Evolutionary conservation across 2,329 filamentous ascomycete genomes (phyloP).

Genomic region (Beauveria australis): DNA sequence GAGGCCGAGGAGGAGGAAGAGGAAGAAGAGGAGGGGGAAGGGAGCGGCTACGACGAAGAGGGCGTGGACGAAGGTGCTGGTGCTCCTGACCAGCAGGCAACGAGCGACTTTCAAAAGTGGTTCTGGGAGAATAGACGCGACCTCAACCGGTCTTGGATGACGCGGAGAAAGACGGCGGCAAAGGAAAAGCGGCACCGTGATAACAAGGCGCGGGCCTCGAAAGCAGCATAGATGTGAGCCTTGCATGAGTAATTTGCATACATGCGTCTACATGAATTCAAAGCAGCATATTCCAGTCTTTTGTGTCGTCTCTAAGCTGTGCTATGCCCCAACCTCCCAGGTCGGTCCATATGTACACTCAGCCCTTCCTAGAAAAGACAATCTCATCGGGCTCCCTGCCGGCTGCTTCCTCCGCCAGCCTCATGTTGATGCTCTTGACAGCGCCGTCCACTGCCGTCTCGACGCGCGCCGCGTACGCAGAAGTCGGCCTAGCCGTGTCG

Average conservation of each 20-base stretch:
- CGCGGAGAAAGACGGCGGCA: constrained; percentile 49
- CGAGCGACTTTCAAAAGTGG: constrained; percentile 54
- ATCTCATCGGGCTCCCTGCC: not conserved
- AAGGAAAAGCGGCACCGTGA: constrained; percentile 62
- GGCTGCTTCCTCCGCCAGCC: not conserved
- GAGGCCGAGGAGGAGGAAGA: constrained; percentile 22
- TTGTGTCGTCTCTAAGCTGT: not conserved
- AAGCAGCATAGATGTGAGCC: constrained; percentile 23
- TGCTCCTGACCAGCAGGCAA: constrained; percentile 18
- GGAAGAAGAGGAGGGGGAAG: constrained; percentile 16
- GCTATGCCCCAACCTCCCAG: not conserved
- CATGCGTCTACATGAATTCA: not conserved
- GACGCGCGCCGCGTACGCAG: not conserved
- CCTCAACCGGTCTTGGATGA: constrained; percentile 59
- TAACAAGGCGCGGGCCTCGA: constrained; percentile 47
- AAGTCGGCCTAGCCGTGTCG: not conserved
- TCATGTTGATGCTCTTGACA: not conserved
- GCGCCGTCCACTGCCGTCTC: not conserved
- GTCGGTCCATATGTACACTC: not conserved
- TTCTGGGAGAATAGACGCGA: constrained; percentile 62
- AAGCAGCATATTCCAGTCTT: not conserved
- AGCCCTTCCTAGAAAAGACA: not conserved
- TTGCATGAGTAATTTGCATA: not conserved
- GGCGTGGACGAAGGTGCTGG: not conserved
- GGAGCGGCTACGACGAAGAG: constrained; percentile 12